Base-by-base conservation (phyloP, 805 yeast species). In the Spathaspora arborariae region DNA sequence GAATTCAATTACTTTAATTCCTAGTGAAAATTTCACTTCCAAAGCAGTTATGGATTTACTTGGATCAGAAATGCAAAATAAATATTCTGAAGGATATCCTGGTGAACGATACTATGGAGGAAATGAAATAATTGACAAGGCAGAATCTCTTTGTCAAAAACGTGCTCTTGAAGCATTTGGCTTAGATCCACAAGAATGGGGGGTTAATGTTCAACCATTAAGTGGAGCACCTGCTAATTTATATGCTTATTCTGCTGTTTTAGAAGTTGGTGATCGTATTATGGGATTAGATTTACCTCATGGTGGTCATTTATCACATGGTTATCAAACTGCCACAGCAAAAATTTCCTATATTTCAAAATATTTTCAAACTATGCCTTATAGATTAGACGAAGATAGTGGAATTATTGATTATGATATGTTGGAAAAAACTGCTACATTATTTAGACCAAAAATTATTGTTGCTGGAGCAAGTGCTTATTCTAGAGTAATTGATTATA, bases 51-150 rank as follows among this genome's bases (percentile, higher is more conserved):
- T 92, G 75, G 98, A 94, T 63, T 88, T 96, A 27, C 82, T 92
- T 61, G 99, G 99, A 56, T 85, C 98, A 44, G 96, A 95, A 67
- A 89, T 94, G 97, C 88, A 88, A 68, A 94, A 94, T 82, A 94
- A 94, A 78, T 94, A 94, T 76, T 90, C 97, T 35, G 99, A 94
- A 75, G 99, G 99, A 53, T 92, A 94, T 75, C 99, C 99, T 50
- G 98, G 98, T 56, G 97, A 96, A 53, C 84, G 99, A 71, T 94
- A 94, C 78, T 94, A 94, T 68, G 99, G 99, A 70, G 98, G 98
- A 67, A 94, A 94, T 70, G 96, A 94, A 78, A 85, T 85, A 72
- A 94, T 94, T 56, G 99, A 94, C 75, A 83, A 87, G 69, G 89
- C 91, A 65, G 99, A 94, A 75, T 68, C 80, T 26, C 74, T 94